phyloP scores from a whole-genome alignment of 2,329 filamentous ascomycete species.

The Talaromyces sp. region DNA sequence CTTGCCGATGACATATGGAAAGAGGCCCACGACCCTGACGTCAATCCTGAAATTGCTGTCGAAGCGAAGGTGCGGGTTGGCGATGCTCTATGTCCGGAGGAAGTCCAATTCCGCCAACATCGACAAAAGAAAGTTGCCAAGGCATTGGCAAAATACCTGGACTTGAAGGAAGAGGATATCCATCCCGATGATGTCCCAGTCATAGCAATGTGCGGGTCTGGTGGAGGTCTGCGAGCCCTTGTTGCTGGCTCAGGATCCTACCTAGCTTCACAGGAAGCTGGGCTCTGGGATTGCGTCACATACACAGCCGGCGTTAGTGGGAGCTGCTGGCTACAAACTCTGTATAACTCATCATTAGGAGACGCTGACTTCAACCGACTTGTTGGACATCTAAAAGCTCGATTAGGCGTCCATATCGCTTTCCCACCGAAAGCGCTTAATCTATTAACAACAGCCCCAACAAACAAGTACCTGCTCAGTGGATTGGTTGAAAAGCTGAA shows the following conservation, averaged over 20 bases:
- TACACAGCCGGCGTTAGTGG: slow-evolving; percentile 96
- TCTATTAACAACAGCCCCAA: slow-evolving; percentile 78
- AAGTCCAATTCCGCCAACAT: slow-evolving; percentile 66
- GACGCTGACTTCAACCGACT: slow-evolving; percentile 62
- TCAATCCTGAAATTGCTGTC: slow-evolving; percentile 82
- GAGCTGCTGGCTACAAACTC: slow-evolving; percentile 87
- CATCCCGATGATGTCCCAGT: slow-evolving; percentile 87
- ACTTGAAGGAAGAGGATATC: slow-evolving; percentile 71
- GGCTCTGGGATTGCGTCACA: slow-evolving; percentile 87
- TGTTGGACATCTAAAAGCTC: slow-evolving; percentile 78
- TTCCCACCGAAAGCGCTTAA: slow-evolving; percentile 81
- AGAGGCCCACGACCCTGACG: slow-evolving; percentile 75
- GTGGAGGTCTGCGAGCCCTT: slow-evolving; percentile 81
- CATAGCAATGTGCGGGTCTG: slow-evolving; percentile 92
- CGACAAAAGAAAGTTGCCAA: slow-evolving; percentile 63
- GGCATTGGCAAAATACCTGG: slow-evolving; percentile 77
- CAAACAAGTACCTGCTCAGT: slow-evolving; percentile 83
- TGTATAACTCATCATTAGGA: slow-evolving; percentile 78
- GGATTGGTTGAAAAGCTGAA: slow-evolving; percentile 88
- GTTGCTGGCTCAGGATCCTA: slow-evolving; percentile 88
- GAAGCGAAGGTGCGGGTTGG: slow-evolving; percentile 79
- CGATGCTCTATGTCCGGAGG: slow-evolving; percentile 72
- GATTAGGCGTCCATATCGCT: slow-evolving; percentile 82
- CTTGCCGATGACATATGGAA: slow-evolving; percentile 90
- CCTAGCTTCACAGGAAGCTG: slow-evolving; percentile 75